Conservation (phyloP, 768 basidiomycete genomes). For the Collybia nuda region DNA sequence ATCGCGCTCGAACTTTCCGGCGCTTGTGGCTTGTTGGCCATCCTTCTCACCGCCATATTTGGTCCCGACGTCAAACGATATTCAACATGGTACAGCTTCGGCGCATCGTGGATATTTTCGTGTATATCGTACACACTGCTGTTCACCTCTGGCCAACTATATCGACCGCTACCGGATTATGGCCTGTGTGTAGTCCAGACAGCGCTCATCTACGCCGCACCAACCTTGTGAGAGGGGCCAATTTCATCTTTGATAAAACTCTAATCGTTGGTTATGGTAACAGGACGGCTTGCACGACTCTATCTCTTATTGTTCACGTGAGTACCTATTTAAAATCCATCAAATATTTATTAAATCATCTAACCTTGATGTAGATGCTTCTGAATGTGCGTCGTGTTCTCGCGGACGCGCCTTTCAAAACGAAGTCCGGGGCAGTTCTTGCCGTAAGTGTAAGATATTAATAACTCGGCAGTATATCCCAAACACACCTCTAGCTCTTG, state of each 20-base stretch:
- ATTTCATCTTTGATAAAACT: not conserved
- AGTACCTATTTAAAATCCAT: not conserved
- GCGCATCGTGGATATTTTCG: constrained; percentile 27
- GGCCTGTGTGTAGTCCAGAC: constrained; percentile 26
- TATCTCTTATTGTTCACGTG: constrained; percentile 27
- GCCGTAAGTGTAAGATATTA: constrained; percentile 14
- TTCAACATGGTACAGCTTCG: constrained; percentile 33
- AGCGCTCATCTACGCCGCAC: constrained; percentile 30
- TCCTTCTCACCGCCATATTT: constrained; percentile 24
- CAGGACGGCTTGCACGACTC: constrained; percentile 27
- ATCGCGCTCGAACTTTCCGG: constrained; percentile 25
- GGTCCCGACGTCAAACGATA: constrained; percentile 26
- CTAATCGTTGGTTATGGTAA: not conserved
- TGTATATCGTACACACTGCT: constrained; percentile 28
- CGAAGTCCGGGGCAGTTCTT: constrained; percentile 13
- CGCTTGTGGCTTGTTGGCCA: constrained; percentile 19
- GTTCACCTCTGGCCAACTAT: constrained; percentile 28
- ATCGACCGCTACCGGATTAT: constrained; percentile 17
- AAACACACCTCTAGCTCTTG: constrained; percentile 19
- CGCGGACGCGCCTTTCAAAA: constrained; percentile 14
- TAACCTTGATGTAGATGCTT: constrained; percentile 19
- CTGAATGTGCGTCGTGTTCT: constrained; percentile 22
- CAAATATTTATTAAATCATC: not conserved
- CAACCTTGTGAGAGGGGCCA: constrained; percentile 22
- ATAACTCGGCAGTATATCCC: too few relatives aligned